Evolutionary conservation across 352 stramenopile species (phyloP).

Genomic region (Phytophthora sansomeana): DNA sequence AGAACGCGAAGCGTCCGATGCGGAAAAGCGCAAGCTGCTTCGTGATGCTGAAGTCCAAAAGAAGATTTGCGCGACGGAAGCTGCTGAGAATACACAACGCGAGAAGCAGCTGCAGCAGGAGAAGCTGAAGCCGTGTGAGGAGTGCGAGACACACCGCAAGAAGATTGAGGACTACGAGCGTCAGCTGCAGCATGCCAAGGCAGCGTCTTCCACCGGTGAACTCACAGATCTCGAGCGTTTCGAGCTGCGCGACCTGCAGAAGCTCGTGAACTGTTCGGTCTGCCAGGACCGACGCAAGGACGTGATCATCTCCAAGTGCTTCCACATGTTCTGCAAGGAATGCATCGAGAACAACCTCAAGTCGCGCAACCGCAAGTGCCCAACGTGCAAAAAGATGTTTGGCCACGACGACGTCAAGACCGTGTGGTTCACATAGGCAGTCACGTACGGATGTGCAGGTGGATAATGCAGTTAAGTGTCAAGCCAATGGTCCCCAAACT

Average conservation of each 20-base stretch:
- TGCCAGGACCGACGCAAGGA: slow-evolving; percentile 88
- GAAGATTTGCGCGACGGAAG: slow-evolving; percentile 57
- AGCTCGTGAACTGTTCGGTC: slow-evolving; percentile 86
- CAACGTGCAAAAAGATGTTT: slow-evolving; percentile 93
- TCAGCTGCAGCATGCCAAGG: slow-evolving; percentile 47
- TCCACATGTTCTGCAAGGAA: slow-evolving; percentile 91
- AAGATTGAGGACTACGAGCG: slow-evolving; percentile 63
- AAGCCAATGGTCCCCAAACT: slow-evolving; percentile 9
- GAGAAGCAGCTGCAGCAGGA: slow-evolving; percentile 64
- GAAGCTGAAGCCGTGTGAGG: slow-evolving; percentile 60
- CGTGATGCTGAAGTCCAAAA: slow-evolving; percentile 71
- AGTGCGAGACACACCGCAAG: slow-evolving; percentile 63
- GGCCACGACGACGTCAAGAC: slow-evolving; percentile 89
- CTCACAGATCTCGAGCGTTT: slow-evolving; percentile 81
- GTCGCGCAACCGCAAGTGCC: slow-evolving; percentile 90
- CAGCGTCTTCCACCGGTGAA: slow-evolving; percentile 40
- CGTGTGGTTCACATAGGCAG: slow-evolving; percentile 83
- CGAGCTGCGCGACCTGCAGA: slow-evolving; percentile 84
- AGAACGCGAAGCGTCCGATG: slow-evolving; percentile 59
- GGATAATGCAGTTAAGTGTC: slow-evolving; percentile 17
- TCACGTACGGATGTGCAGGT: slow-evolving; percentile 1
- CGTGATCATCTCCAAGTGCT: slow-evolving; percentile 91
- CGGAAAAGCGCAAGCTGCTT: slow-evolving; percentile 64
- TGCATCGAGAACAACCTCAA: slow-evolving; percentile 90
- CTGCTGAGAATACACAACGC: slow-evolving; percentile 57